Base-by-base conservation (phyloP, 1,284 basidiomycete species). In the Ustilago shanxiensis region DNA sequence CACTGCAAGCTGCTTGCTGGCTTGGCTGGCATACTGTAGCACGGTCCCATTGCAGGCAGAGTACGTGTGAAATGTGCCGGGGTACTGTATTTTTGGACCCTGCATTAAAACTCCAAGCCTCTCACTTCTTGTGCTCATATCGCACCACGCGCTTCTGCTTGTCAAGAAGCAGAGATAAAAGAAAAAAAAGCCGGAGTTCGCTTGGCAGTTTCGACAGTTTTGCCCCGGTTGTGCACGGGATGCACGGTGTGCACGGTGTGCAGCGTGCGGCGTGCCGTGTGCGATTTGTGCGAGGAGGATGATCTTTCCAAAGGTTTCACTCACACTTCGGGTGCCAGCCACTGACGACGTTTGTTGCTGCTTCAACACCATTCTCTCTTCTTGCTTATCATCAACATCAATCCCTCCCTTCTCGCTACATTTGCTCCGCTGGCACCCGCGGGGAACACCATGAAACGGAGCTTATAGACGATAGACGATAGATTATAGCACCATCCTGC, bases 41-140 rank as follows among this genome's bases (percentile, higher is more conserved):
- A 20, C 20, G 8, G 41, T 7, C n/a, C 41, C 7, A n/a, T 11
- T n/a, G 54, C 26, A 7, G 39, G n/a, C n/a, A n/a, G n/a, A n/a
- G n/a, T n/a, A n/a, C 39, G 24, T 16, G 47, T 49, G 47, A 28
- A 49, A 49, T 49, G 47, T 26, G 47, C 22, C 22, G 5, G 47
- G n/a, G n/a, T n/a, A n/a, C n/a, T n/a, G 47, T 13, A 49, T 26
- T 49, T 33, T 49, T 59, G 63, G 65, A 66, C 65, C 65, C 65
- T 67, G 58, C 65, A 61, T 67, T 33, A 59, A 52, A 65, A 59
- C 54, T 47, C 56, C 63, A 59, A 59, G 63, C 56, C 51, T 66
- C 53, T 35, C 44, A 18, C 45, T 16, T 20, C 20, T 35, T n/a
- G 10, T 31, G 3, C 20, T 54, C 24, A 31, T 35, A 26, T 47